phyloP scores from a whole-genome alignment of 2,329 filamentous ascomycete species.

The Chaetomium globosum region DNA sequence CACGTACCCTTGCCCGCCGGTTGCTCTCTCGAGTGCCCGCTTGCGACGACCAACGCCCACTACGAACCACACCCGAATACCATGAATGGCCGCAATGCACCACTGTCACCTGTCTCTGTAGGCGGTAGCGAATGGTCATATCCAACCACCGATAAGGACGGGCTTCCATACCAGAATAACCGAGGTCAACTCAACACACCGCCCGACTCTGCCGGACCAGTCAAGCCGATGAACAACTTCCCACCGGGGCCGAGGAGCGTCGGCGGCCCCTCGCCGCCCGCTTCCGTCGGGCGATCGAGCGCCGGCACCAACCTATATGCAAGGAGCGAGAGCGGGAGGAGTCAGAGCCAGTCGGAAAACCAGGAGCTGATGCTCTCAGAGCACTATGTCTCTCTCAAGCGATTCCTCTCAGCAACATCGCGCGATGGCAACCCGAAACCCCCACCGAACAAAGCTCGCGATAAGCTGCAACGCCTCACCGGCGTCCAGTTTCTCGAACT shows the following conservation, averaged over 20 bases:
- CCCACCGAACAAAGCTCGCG: conserved; percentile 84
- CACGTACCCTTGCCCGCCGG: conserved; percentile 17
- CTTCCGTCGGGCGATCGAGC: conserved; percentile 83
- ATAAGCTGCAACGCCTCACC: conserved; percentile 89
- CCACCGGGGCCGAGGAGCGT: conserved; percentile 58
- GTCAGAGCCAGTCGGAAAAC: conserved; percentile 62
- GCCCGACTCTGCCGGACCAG: conserved; percentile 66
- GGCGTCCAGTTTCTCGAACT: conserved; percentile 94
- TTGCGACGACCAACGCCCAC: conserved; percentile 34
- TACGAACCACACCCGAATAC: conserved; percentile 41
- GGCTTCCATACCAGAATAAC: conserved; percentile 48
- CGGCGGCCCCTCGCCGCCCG: conserved; percentile 78
- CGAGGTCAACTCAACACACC: conserved; percentile 67
- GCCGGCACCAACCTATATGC: conserved; percentile 73
- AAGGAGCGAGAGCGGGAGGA: conserved; percentile 66
- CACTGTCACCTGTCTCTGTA: conserved; percentile 79
- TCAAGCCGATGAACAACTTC: conserved; percentile 63
- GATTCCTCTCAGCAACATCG: conserved; percentile 69
- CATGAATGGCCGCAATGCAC: conserved; percentile 75
- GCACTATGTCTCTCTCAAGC: conserved; percentile 79
- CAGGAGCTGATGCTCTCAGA: conserved; percentile 68
- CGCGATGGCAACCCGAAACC: conserved; percentile 75
- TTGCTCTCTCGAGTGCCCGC: conserved; percentile 18
- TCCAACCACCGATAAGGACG: conserved; percentile 57
- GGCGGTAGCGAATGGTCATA: conserved; percentile 85